Conservation (phyloP, 1,284 basidiomycete genomes). For the Sporisorium exsertum region DNA sequence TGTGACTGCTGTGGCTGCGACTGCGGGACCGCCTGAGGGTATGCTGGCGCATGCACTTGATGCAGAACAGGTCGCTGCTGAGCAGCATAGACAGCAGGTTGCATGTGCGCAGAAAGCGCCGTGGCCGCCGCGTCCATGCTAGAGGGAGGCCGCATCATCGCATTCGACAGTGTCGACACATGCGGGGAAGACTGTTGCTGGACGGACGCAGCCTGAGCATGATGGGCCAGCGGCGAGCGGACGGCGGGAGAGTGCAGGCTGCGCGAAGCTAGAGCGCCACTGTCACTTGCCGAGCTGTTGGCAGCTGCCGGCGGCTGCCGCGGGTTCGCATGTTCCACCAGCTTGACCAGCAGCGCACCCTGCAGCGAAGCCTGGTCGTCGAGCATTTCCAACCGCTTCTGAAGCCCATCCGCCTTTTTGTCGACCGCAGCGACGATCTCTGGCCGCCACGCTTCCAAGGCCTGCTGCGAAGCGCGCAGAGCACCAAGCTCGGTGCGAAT, state of each 20-base stretch:
- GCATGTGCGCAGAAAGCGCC: constrained; percentile 19
- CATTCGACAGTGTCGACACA: neutral
- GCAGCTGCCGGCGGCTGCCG: constrained; percentile 9
- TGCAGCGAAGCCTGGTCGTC: constrained; percentile 45
- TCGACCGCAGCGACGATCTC: constrained; percentile 5
- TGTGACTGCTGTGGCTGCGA: constrained; percentile 8
- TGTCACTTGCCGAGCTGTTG: neutral
- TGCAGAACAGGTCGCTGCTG: constrained; percentile 4
- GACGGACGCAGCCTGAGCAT: neutral
- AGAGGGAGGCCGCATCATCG: constrained; percentile 7
- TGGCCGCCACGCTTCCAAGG: constrained; percentile 6
- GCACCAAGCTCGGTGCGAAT: constrained; percentile 1
- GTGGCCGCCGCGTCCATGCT: constrained; percentile 16
- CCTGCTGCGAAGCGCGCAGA: constrained; percentile 5
- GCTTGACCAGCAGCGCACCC: constrained; percentile 41
- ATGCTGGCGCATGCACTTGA: neutral
- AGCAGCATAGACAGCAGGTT: neutral
- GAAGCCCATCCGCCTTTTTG: constrained; percentile 5
- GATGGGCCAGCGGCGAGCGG: constrained; percentile 5
- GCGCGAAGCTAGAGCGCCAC: neutral
- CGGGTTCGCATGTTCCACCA: constrained; percentile 41
- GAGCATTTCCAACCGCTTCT: constrained; percentile 21
- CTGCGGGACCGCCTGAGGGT: neutral
- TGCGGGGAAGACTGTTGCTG: neutral
- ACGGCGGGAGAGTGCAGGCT: neutral